These are phyloP conservation scores for Phytophthora uliginosa DNA, from an alignment of 352 stramenopile species.

Conservation along the genomic window DNA sequence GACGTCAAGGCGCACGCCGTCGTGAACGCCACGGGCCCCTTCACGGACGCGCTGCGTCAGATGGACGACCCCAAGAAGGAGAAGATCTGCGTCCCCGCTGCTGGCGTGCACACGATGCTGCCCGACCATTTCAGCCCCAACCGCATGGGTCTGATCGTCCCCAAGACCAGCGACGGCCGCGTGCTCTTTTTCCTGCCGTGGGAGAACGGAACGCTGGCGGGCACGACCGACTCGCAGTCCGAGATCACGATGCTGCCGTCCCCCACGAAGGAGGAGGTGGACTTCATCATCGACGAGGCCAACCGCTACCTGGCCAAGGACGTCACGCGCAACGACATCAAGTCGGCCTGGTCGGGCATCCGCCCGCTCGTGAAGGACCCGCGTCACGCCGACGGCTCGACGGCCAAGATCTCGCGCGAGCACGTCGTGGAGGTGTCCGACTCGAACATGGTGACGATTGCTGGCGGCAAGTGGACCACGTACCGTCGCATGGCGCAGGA, in stretches of 20 bases:
- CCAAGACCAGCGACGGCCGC: constrained; percentile 95
- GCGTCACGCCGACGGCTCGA: constrained; percentile 82
- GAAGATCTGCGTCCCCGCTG: constrained; percentile 95
- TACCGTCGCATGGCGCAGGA: constrained; percentile 98
- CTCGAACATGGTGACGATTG: constrained; percentile 95
- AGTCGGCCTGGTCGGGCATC: constrained; percentile 97
- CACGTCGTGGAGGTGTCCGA: constrained; percentile 95
- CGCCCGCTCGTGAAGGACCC: constrained; percentile 95
- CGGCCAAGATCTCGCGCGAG: constrained; percentile 93
- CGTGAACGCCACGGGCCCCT: constrained; percentile 96
- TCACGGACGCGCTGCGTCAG: constrained; percentile 91
- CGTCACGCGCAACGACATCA: constrained; percentile 94
- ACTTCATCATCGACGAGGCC: constrained; percentile 96
- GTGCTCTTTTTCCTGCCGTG: constrained; percentile 97
- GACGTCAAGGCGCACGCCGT: constrained; percentile 91
- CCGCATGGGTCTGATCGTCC: constrained; percentile 97
- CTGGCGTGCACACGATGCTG: constrained; percentile 96
- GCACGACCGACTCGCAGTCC: constrained; percentile 95
- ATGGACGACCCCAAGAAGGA: constrained; percentile 94
- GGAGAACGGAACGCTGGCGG: constrained; percentile 94
- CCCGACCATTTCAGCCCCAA: constrained; percentile 96
- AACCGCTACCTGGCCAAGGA: constrained; percentile 93
- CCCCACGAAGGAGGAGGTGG: constrained; percentile 92
- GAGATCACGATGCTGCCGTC: constrained; percentile 96
- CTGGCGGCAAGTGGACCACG: constrained; percentile 98